Evolutionary conservation across 345 rosid species (phyloP), one percentile per base, ranked within the genome.

Genomic region (Eutrema yunnanense): DNA sequence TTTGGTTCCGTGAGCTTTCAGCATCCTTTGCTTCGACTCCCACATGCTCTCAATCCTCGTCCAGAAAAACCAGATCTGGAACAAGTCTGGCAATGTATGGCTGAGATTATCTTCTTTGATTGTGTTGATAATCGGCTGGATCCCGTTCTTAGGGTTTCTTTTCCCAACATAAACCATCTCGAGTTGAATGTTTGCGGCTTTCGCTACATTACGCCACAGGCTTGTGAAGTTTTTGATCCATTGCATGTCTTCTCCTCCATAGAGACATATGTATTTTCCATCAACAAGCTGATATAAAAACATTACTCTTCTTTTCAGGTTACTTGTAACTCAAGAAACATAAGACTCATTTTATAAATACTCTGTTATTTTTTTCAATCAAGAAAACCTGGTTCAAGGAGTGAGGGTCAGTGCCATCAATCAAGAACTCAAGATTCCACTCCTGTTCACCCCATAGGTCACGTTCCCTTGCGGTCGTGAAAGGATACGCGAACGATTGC

Each of bases 11-110:
- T 37, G 61, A 33, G 68, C 54, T 51, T 78, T 78, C 6, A 78
- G 74, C 78, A 73, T 73, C 47, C 78, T 48, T 47, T 78, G 81
- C 82, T 89, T 91, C 44, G 97, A 91, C 82, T 84, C 90, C 49
- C 92, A 49, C 97, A 91, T 91, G 73, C 90, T 84, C 70, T 94
- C 90, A 0, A 94, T 61, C 67, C 98, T 81, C 9, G 87, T 90
- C 98, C 98, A 94, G 77, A 94, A 94, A 78, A 86, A 89, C 92
- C 89, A 85, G 6, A 84, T 69, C 49, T 73, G 68, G 44, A 77
- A 63, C 46, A 83, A 55, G 79, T 82, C 82, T 44, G 60, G 71
- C 27, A 82, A 48, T 46, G 65, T 69, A 42, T 84, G 78, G 76
- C 92, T 83, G 3, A 86, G 83, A 0, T 81, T 76, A 4, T 86